phyloP scores from a whole-genome alignment of 768 basidiomycete species.

The Galerina sulciceps region DNA sequence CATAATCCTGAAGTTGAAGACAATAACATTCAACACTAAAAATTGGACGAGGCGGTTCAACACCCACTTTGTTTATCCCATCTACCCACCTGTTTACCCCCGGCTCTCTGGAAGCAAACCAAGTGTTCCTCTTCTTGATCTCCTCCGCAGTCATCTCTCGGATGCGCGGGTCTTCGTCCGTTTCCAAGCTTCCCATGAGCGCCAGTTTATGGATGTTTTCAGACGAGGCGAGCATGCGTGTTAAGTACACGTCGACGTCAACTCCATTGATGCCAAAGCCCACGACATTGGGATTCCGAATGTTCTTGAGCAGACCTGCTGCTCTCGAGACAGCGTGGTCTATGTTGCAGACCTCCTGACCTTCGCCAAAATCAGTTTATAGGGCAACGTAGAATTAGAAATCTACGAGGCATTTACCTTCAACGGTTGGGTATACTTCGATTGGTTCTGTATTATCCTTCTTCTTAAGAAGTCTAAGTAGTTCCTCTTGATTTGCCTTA shows the following conservation, averaged over 20 bases:
- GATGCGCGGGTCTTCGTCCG: slow-evolving; percentile 4
- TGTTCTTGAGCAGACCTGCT: neutral
- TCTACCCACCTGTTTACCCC: no score
- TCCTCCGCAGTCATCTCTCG: neutral
- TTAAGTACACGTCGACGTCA: neutral
- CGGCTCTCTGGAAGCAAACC: no score
- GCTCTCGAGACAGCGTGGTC: neutral
- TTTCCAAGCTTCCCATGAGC: neutral
- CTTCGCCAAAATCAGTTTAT: neutral
- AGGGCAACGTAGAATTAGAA: neutral
- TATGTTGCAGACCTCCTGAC: neutral
- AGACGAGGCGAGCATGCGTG: neutral
- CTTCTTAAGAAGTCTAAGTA: neutral
- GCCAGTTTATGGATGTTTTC: slow-evolving; percentile 5
- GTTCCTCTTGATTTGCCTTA: neutral
- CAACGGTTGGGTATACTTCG: neutral
- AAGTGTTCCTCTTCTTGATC: neutral
- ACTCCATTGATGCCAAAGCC: neutral
- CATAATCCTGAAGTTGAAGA: no score
- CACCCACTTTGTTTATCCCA: no score
- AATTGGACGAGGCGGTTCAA: no score
- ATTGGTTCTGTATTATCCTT: neutral
- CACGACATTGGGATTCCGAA: neutral
- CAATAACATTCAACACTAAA: no score
- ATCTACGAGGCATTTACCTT: neutral